Conservation (phyloP, 139 green algal species). For the Closterium sp. region DNA sequence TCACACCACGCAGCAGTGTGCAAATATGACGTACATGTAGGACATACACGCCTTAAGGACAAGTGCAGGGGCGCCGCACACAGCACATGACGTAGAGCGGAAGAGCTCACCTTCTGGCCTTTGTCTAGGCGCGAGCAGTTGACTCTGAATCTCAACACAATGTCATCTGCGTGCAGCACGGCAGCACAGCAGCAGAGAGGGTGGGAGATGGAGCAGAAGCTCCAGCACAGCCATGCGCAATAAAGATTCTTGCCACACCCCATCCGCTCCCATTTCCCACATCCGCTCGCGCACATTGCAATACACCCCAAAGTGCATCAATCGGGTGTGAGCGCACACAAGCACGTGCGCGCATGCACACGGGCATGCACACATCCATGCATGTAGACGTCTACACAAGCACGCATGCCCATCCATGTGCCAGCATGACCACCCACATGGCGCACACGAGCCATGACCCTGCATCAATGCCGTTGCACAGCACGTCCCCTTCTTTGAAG, state of each 20-base stretch:
- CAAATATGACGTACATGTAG: background rate
- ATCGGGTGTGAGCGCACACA: too few species aligned
- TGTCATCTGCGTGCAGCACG: constrained; percentile 11
- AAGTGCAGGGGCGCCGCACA: background rate
- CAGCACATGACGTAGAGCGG: background rate
- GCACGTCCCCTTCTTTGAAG: background rate
- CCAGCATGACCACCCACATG: background rate
- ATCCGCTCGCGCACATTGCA: too few species aligned
- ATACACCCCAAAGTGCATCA: too few species aligned
- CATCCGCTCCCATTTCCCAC: too few species aligned
- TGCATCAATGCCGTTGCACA: background rate
- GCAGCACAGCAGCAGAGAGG: background rate
- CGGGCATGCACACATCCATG: too few species aligned
- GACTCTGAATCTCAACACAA: constrained; percentile 37
- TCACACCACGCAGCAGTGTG: too few species aligned
- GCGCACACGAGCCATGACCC: background rate
- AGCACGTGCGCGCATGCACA: too few species aligned
- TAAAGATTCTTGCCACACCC: too few species aligned
- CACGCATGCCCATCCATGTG: background rate
- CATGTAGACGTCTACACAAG: too few species aligned
- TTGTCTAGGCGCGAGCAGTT: constrained; percentile 32
- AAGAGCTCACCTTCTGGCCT: constrained; percentile 41
- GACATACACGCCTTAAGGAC: background rate
- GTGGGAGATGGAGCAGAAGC: background rate
- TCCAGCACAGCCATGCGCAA: too few species aligned